Evolutionary conservation across 176 grass and related monocot species (phyloP), one percentile per base, ranked within the genome.

Genomic region (Zizania latifolia): DNA sequence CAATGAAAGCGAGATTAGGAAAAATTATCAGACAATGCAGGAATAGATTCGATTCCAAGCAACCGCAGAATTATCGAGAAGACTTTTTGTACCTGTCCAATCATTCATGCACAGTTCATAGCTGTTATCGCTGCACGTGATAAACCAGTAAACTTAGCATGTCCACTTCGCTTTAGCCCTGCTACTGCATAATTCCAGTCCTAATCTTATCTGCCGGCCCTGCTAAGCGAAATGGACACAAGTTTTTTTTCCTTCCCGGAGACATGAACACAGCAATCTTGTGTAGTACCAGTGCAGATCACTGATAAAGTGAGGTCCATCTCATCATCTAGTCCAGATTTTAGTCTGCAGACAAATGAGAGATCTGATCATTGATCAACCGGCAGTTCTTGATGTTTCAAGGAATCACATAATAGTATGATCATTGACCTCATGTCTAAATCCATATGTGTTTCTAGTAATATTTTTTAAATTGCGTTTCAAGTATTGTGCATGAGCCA

Each of bases 31-130:
- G 30, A 8, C 19, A 12, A 48, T 39, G 3, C 44, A 19, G 15
- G 30, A n/a, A 34, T 56, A 29, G 44, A 57, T 76, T 86, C 65
- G 16, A 29, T 28, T 57, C 22, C 22, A 81, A 71, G 22, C 56
- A 77, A 57, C 58, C 35, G 41, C 30, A 38, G 54, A 68, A 22
- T 37, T 54, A 19, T 53, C 30, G 51, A 22, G 51, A 76, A 50
- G 63, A 41, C 72, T 50, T 51, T 51, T 40, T 27, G 65, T 63
- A 26, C 35, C 58, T 13, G 44, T 62, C 74, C 68, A 44, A 78
- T 70, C 65, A 64, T 37, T 43, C 72, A 36, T 29, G 16, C 38
- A 77, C 36, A 30, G 45, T 32, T 19, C 12, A 38, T 76, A 31
- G 40, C 43, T 70, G 58, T 39, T 64, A 8, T 36, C 17, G 57